Base-by-base conservation (phyloP, 208 protist genomes). In the Sergeia podlipaevii region DNA sequence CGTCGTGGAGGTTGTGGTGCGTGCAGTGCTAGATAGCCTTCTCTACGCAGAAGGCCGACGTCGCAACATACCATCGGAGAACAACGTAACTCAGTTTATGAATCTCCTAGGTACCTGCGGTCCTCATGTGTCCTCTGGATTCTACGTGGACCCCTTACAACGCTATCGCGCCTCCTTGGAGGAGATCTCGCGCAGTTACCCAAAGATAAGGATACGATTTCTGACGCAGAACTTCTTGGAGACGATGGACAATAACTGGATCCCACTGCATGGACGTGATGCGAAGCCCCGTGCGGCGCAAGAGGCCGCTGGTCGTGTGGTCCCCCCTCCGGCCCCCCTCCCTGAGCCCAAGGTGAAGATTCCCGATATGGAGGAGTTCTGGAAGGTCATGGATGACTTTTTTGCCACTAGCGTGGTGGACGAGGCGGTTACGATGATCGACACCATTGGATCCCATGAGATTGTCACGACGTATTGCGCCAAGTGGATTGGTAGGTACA, bases 231-330 rank as follows among this genome's bases (percentile, higher is more conserved):
- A 91, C 58, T 79, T 80, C 24, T 26, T 90, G 5, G 83, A 91
- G 56, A 86, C 78, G 34, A 85, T 89, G 63, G 57, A 81, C 61
- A 95, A 91, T 64, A 76, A 82, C 49, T 95, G 83, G 80, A 70
- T 80, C 24, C 87, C 80, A 17, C 36, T 82, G 26, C 76, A 85
- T 59, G 80, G 79, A 4, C 50, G 38, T 0, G 66, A 70, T 11
- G 72, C 70, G 3, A 55, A 72, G 57, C 30, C 36, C 17, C 39
- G 26, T 38, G 39, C 3, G 17, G 65, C 64, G 2, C 50, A 44
- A 46, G 55, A 60, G 2, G 24, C 6, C 30, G 60, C 60, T 13
- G 45, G 60, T 15, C 54, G 49, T 11, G 23, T 43, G 13, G 7
- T n/a, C 11, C 32, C 26, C 23, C 30, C 28, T 26, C 11, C 21